Conservation (phyloP, 164 flowering plant genomes). For the Liriodendron chinense region DNA sequence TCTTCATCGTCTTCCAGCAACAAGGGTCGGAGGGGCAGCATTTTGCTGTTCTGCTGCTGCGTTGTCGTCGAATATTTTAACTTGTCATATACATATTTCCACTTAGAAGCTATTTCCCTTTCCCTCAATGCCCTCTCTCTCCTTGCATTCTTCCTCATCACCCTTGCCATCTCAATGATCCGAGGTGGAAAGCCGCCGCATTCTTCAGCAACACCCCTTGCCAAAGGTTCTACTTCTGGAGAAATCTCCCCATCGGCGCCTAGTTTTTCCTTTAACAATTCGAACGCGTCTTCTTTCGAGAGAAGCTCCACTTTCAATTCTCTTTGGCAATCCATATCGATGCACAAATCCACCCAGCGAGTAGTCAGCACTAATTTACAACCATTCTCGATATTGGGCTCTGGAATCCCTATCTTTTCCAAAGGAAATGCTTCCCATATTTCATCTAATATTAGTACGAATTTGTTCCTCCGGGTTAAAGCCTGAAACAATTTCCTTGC, state of each 20-base stretch:
- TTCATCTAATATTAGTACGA: slow-evolving; percentile 7
- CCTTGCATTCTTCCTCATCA: background rate
- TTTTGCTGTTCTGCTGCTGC: background rate
- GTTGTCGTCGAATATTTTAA: background rate
- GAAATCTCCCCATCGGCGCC: background rate
- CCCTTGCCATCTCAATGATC: background rate
- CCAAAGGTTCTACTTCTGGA: slow-evolving; percentile 4
- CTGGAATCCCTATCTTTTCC: slow-evolving; percentile 1
- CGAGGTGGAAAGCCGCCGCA: slow-evolving; percentile 3
- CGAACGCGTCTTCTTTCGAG: background rate
- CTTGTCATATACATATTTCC: background rate
- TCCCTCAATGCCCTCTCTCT: background rate
- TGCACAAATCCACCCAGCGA: background rate
- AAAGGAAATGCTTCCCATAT: slow-evolving; percentile 1
- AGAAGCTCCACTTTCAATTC: slow-evolving; percentile 1
- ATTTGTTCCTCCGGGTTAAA: background rate
- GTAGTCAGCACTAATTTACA: slow-evolving; percentile 3
- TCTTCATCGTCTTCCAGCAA: background rate
- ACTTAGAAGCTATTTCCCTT: background rate
- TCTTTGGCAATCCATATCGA: background rate
- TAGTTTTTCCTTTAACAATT: background rate
- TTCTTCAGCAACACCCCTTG: background rate
- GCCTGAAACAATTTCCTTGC: background rate
- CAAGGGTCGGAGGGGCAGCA: background rate
- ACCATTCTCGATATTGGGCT: background rate